phyloP scores from a whole-genome alignment of 2,329 filamentous ascomycete species.

The Microdochium nivale region DNA sequence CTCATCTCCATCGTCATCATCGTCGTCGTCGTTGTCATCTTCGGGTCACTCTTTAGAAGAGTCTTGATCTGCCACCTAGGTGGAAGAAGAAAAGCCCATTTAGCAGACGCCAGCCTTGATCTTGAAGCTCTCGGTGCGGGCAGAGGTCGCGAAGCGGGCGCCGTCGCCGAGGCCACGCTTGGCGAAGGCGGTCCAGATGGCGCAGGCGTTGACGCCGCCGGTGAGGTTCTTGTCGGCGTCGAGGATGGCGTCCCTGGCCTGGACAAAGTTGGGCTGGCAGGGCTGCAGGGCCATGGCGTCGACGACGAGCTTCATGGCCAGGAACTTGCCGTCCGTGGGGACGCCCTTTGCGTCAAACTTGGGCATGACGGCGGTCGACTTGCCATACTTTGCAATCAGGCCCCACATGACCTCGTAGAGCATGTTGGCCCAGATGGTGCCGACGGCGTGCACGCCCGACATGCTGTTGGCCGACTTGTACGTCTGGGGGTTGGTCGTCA shows the following conservation, averaged over 20 bases:
- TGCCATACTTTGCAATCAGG: slow-evolving; percentile 40
- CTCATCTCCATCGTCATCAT: no score
- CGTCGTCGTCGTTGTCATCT: no score
- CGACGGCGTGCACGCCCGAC: slow-evolving; percentile 33
- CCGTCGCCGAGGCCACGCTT: slow-evolving; percentile 37
- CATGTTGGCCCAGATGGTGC: slow-evolving; percentile 39
- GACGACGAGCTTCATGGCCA: slow-evolving; percentile 38
- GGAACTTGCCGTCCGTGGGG: slow-evolving; percentile 36
- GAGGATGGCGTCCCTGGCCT: slow-evolving; percentile 38
- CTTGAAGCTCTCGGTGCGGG: slow-evolving; percentile 17
- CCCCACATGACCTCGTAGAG: slow-evolving; percentile 46
- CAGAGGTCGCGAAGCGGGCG: slow-evolving; percentile 15
- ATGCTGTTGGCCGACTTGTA: slow-evolving; percentile 28
- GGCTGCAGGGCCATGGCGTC: slow-evolving; percentile 41
- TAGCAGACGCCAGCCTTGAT: slow-evolving; percentile 21
- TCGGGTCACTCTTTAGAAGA: no score
- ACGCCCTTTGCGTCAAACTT: slow-evolving; percentile 29
- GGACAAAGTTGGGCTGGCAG: slow-evolving; percentile 39
- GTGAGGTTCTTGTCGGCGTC: slow-evolving; percentile 40
- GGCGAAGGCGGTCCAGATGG: slow-evolving; percentile 41
- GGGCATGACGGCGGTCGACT: slow-evolving; percentile 29
- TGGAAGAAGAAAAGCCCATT: background rate
- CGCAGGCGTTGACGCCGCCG: slow-evolving; percentile 34
- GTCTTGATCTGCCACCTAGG: no score
- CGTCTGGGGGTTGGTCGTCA: slow-evolving; percentile 33